Percentiles rank a stretch among this genome's conserved stretches.
These are phyloP conservation scores for Linaria vulgaris DNA, from an alignment of 257 asterid species.

Conservation along the genomic window DNA sequence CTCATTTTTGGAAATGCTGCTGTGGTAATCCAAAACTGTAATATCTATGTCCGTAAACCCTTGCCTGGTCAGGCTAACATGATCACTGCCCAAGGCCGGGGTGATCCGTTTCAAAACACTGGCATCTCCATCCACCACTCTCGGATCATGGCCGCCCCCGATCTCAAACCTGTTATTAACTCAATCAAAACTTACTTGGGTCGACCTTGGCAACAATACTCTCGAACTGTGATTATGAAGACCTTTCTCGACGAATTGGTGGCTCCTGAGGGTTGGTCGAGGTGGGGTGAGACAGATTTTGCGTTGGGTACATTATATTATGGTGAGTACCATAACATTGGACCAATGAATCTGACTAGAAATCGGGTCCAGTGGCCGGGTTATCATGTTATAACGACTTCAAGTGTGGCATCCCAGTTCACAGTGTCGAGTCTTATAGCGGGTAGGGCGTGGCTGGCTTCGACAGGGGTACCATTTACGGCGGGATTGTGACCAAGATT, in stretches of 20 bases:
- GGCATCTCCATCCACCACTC: constrained; percentile 82
- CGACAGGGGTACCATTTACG: constrained; percentile 78
- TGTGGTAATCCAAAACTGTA: constrained; percentile 77
- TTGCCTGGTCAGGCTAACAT: constrained; percentile 69
- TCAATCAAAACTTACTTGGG: constrained; percentile 58
- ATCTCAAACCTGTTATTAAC: constrained; percentile 46
- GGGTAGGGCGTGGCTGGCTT: constrained; percentile 80
- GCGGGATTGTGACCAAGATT: constrained; percentile 51
- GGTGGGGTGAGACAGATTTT: constrained; percentile 62
- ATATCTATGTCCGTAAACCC: constrained; percentile 70
- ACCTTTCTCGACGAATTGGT: constrained; percentile 52
- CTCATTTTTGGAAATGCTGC: constrained; percentile 92
- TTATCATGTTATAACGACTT: constrained; percentile 49
- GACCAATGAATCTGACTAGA: constrained; percentile 60
- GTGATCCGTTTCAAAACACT: constrained; percentile 83
- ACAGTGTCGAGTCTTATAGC: constrained; percentile 75
- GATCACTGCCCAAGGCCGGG: constrained; percentile 83
- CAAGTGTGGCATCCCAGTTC: constrained; percentile 55
- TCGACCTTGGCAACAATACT: constrained; percentile 87
- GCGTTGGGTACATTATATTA: constrained; percentile 68
- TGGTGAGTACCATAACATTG: constrained; percentile 72
- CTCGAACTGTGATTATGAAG: constrained; percentile 68
- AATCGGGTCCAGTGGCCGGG: constrained; percentile 79
- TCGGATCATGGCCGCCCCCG: constrained; percentile 66
- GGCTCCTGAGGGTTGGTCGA: constrained; percentile 63